Base-by-base conservation (phyloP, 192 early-diverging fungal genomes). In the Haplosporangium gracile region DNA sequence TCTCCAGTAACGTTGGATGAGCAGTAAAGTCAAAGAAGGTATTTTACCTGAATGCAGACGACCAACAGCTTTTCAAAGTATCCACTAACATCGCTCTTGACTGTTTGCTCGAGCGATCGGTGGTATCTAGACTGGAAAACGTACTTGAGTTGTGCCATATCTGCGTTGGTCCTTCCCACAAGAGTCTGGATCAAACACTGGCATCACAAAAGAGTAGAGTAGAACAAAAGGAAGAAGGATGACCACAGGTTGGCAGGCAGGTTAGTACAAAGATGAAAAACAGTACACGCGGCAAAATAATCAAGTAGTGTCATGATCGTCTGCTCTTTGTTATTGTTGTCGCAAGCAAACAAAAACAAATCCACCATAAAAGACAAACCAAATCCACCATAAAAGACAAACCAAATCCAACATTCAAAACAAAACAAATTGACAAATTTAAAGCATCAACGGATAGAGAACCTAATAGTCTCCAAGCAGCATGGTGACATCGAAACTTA, bases 141-240 rank as follows among this genome's bases (percentile, higher is more conserved):
- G n/a, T 42, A 69, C 65, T 77, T 80, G 49, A 86, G 78, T 51
- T 86, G 83, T 9, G 78, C 78, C 83, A 86, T 86, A n/a, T 86
- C 83, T 39, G 79, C 74, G 32, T 86, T 86, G 8, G 78, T 70
- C 57, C 83, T 60, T 74, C 83, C 83, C 20, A 86, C 49, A 24
- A 86, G 75, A 32, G 80, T 70, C 29, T 86, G 83, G 22, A 86
- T 86, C 69, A 86, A 29, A 53, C 83, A 86, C 83, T 86, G 38
- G 13, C 47, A 68, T 47, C 13, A 69, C 4, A 22, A 71, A 72
- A 36, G 36, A 36, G 36, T 36, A 36, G 29, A 57, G 29, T 49
- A 70, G 45, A 43, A 65, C 26, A 76, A 39, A 77, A 68, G 3
- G 55, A 70, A 45, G 36, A 63, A 57, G 22, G 45, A 4, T 26